Evolutionary conservation across 73 alveolate genomes (phyloP).

Genomic region (Paramecium tetraurelia): DNA sequence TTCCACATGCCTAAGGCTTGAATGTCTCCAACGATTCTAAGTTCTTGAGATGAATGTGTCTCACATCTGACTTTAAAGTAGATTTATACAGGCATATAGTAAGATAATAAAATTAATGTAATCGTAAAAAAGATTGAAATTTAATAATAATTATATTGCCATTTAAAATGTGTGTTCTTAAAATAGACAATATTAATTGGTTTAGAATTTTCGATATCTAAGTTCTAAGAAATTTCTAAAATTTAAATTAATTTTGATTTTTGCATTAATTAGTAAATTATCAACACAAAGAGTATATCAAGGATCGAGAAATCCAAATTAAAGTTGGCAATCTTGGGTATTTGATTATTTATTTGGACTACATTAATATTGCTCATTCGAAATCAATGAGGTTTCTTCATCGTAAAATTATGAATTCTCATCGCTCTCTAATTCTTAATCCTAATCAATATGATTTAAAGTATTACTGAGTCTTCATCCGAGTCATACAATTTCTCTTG

Average conservation of each 20-base stretch:
- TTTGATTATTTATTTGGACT: background rate
- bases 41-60: background rate
- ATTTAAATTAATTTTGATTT: background rate
- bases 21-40: background rate
- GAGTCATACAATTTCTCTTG: background rate
- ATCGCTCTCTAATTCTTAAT: background rate
- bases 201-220: background rate
- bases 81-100: background rate
- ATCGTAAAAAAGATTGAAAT: background rate
- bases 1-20: background rate
- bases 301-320: background rate
- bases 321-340: background rate
- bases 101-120: background rate
- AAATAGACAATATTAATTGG: background rate
- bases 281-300: background rate
- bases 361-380: background rate
- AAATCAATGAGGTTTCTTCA: background rate
- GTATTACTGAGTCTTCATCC: background rate
- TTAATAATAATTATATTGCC: background rate
- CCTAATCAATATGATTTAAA: background rate
- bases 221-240: background rate
- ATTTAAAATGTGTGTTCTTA: background rate
- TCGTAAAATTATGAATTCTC: background rate
- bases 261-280: background rate
- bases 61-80: background rate